Conservation (phyloP, 192 early-diverging fungal species). For the Coemansia sp. region DNA sequence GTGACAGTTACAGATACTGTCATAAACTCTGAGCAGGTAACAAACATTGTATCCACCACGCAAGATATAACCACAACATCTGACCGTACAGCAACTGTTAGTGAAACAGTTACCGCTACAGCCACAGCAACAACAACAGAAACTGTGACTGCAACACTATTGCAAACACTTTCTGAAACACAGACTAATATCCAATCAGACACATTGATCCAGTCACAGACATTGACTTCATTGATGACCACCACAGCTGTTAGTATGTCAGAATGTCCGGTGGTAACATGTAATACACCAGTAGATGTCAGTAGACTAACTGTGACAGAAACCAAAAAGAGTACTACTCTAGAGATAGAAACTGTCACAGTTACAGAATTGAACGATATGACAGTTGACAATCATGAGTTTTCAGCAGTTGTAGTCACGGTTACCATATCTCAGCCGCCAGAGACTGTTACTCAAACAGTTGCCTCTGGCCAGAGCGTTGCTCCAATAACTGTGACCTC, state of each 20-base stretch:
- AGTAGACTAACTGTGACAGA: slow-evolving; percentile 1
- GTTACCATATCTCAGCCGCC: not conserved
- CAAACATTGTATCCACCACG: not conserved
- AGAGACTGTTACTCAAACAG: not conserved
- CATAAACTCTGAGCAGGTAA: not conserved
- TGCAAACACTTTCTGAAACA: not conserved
- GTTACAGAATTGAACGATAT: not conserved
- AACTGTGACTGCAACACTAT: not conserved
- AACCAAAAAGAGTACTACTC: not conserved
- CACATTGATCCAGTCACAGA: not conserved
- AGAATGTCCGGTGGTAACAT: not conserved
- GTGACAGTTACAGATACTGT: not conserved
- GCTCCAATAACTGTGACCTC: not conserved
- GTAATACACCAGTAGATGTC: not conserved
- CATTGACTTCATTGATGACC: not conserved
- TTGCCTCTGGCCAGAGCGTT: not conserved
- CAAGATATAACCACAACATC: not conserved
- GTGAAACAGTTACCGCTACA: not conserved
- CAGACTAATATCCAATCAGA: no score
- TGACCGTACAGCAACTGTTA: slow-evolving; percentile 5
- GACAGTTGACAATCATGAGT: not conserved
- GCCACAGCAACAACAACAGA: not conserved
- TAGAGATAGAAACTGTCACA: slow-evolving; percentile 2
- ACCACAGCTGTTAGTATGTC: not conserved
- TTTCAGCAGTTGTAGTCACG: not conserved